phyloP scores from a whole-genome alignment of 345 rosid genomes.

The Dovyalis caffra region DNA sequence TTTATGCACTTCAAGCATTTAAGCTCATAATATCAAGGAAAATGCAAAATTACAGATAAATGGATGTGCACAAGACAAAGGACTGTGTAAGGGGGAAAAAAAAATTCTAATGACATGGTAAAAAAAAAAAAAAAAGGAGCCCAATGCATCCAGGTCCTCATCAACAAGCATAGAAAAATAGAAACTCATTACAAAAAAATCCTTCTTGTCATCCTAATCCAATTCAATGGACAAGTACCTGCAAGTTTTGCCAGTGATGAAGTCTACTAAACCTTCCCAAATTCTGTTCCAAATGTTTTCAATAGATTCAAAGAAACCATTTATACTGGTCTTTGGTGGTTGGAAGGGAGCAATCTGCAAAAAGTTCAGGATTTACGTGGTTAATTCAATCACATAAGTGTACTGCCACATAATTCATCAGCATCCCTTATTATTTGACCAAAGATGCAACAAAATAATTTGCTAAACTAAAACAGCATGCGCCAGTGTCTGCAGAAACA shows the following conservation, averaged over 20 bases:
- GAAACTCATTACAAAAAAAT: not conserved
- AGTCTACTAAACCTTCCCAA: conserved; percentile 66
- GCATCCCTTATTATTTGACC: not conserved
- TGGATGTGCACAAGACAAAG: no score
- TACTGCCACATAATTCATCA: not conserved
- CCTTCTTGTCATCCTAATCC: not conserved
- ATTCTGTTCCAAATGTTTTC: conserved; percentile 49
- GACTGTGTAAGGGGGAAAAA: no score
- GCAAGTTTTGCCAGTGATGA: conserved; percentile 79
- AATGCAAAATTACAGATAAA: not conserved
- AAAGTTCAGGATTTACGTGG: conserved; percentile 6
- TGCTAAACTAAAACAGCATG: not conserved
- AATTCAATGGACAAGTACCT: conserved; percentile 38
- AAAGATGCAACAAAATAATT: not conserved
- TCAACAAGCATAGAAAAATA: not conserved
- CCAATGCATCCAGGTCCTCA: not conserved
- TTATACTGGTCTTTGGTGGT: conserved; percentile 49
- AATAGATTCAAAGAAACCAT: conserved; percentile 71
- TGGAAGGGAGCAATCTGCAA: conserved; percentile 67
- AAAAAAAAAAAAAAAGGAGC: not conserved
- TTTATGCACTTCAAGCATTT: not conserved
- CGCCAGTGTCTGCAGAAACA: not conserved
- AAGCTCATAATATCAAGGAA: not conserved
- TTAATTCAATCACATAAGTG: not conserved
- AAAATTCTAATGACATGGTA: not conserved